Evolutionary conservation across 352 stramenopile genomes (phyloP), one percentile per base, ranked within the genome.

Genomic region (Globisporangium alternatum): DNA sequence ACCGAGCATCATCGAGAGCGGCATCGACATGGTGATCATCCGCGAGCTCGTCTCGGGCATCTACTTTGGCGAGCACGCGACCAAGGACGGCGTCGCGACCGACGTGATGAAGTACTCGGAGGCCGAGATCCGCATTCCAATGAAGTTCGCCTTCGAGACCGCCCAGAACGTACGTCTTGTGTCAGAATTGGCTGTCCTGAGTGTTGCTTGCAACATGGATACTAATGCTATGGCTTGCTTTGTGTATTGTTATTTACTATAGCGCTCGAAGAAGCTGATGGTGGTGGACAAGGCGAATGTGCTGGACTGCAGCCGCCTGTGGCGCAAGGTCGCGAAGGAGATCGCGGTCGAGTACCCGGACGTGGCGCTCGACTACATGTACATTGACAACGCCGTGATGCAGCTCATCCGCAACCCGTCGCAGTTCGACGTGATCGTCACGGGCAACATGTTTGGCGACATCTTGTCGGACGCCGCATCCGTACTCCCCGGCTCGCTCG

Each of bases 231-330:
- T 17, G 30, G 13, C 21, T 60, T 48, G 31, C 2, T 25, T 25
- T 83, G 30, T 81, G 91, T 68, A 77, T 94, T 43, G 82, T 81
- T 19, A n/a, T 47, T 37, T 6, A 28, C 80, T 75, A 60, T 91
- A 99, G 89, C 89, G 97, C 47, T 76, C 75, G 25, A 97, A 97
- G 71, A 95, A 96, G 61, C 81, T 99, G 13, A 99, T 93, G 64
- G 97, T 97, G 57, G 97, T 99, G 56, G 97, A 99, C 85, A 99
- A 99, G 84, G 97, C 97, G 65, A 99, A 99, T 75, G 97, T 99
- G 48, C 89, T 99, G 64, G 97, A 99, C 79, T 97, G 98, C 66
- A 93, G 84, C 62, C 86, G 86, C 31, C 75, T 97, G 56, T 97
- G 91, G 91, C 87, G 91, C 69, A 95, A 96, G 66, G 91, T 97